Conservation (phyloP, 345 rosid species). For the Hevea brasiliensis region DNA sequence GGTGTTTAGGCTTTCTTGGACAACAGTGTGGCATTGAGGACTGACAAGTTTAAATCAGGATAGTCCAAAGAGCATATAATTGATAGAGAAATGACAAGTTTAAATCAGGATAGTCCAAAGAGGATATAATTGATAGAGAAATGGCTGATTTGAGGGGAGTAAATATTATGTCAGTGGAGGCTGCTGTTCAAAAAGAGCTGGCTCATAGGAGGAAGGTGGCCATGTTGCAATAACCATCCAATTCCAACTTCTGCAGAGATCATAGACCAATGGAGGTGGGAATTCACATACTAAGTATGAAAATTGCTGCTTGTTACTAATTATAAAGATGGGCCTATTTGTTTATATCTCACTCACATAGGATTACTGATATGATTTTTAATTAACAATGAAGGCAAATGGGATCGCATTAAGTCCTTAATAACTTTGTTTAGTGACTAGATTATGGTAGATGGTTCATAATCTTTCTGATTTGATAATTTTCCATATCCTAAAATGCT, state of each 20-base stretch:
- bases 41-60: neutral
- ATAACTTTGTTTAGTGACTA: too few species aligned
- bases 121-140: neutral
- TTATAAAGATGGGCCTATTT: neutral
- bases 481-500: too few species aligned
- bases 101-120: neutral
- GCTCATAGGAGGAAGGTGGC: slow-evolving; percentile 24
- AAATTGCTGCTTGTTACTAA: neutral
- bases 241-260: slow-evolving; percentile 1
- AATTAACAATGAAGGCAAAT: too few species aligned
- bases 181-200: slow-evolving; percentile 31
- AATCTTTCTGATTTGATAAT: too few species aligned
- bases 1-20: neutral
- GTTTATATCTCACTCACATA: too few species aligned
- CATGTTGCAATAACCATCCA: neutral
- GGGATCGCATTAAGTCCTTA: too few species aligned
- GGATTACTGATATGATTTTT: too few species aligned
- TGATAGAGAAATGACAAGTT: neutral
- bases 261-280: slow-evolving; percentile 16
- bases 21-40: too few species aligned
- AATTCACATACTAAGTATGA: too few species aligned
- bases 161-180: slow-evolving; percentile 5
- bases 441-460: too few species aligned
- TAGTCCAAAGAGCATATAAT: neutral
- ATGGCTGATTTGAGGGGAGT: slow-evolving; percentile 13